Conservation (phyloP, 352 stramenopile species). For the Phytophthora syringae region DNA sequence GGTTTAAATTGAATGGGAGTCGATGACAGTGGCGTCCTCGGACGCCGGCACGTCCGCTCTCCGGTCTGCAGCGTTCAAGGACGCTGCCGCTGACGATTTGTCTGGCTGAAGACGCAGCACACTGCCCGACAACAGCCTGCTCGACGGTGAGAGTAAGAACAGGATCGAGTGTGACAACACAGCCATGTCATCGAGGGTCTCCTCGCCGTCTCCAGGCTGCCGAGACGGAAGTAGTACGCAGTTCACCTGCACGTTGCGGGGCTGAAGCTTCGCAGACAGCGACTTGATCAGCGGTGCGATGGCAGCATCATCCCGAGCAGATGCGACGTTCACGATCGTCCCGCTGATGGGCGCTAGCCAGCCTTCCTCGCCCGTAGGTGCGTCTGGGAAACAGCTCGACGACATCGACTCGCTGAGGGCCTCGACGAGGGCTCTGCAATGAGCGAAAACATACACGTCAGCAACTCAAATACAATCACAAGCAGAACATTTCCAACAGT, state of each 20-base stretch:
- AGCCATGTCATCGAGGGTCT: conserved; percentile 16
- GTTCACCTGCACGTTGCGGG: conserved; percentile 61
- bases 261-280: conserved; percentile 45
- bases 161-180: conserved; percentile 64
- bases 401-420: conserved; percentile 34
- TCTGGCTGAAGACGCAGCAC: conserved; percentile 53
- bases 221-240: conserved; percentile 49
- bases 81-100: conserved; percentile 8
- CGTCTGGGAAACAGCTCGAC: conserved; percentile 36
- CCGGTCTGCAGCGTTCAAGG: conserved; percentile 1
- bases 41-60: conserved; percentile 15
- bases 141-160: conserved; percentile 65
- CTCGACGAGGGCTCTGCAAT: conserved; percentile 31
- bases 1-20: conserved; percentile 31
- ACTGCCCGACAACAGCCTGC: conserved; percentile 58
- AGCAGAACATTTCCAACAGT: not conserved
- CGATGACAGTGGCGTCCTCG: conserved; percentile 11
- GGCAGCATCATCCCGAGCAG: conserved; percentile 16
- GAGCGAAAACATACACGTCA: conserved; percentile 14
- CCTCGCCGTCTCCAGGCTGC: not conserved
- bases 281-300: conserved; percentile 54
- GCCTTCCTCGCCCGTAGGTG: conserved; percentile 4
- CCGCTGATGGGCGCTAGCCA: conserved; percentile 27
- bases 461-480: not conserved
- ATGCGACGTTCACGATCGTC: conserved; percentile 34